Conservation (phyloP, 2,329 filamentous ascomycete species). For the Apiospora pterosperma region DNA sequence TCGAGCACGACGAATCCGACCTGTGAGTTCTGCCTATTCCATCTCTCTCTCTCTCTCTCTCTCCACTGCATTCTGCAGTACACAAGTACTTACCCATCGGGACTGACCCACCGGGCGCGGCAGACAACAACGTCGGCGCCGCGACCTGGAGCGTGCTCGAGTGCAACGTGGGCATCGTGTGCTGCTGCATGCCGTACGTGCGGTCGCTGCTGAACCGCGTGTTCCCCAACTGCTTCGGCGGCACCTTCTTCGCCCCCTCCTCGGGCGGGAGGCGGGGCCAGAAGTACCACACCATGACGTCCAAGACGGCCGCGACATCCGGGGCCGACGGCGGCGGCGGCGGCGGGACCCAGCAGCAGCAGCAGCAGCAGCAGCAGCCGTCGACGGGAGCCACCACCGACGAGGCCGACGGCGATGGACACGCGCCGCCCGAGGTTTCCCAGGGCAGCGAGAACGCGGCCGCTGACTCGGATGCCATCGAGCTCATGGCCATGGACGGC, state of each 20-base stretch:
- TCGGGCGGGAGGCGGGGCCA: neutral
- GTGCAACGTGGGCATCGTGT: neutral
- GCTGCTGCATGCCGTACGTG: neutral
- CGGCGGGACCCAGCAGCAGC: neutral
- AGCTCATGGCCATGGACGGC: neutral
- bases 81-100: neutral
- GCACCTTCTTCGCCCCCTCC: neutral
- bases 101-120: neutral
- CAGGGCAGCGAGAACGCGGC: neutral
- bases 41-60: too few species aligned
- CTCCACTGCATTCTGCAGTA: neutral
- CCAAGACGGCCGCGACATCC: neutral
- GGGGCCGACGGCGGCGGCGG: neutral
- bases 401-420: neutral
- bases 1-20: neutral
- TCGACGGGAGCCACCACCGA: neutral
- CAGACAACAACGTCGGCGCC: neutral
- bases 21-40: neutral
- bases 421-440: neutral
- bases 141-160: neutral
- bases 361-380: neutral
- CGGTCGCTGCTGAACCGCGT: neutral
- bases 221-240: neutral
- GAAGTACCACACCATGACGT: neutral
- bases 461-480: neutral